Evolutionary conservation across 169 alveolate genomes (phyloP), one percentile per base, ranked within the genome.

Genomic region (Plasmodium blacklocki): DNA sequence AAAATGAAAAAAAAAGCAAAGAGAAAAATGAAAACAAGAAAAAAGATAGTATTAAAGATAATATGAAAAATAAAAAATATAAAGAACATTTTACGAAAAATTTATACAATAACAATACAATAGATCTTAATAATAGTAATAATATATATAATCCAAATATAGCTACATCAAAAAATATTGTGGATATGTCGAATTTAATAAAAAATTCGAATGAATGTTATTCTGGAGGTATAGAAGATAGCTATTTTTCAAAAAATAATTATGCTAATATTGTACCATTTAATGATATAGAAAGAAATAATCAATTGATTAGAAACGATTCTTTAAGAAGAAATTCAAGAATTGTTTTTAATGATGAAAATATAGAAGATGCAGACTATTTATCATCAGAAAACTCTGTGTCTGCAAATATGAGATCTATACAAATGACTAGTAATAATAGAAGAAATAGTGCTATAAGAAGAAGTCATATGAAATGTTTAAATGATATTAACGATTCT

Each of bases 341-440:
- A 32, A 56, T 50, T 6, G 32, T 47, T 11, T 8, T 64, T 3
- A 78, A 64, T n/a, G 78, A 66, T 29, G 32, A 15, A 18, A 21
- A 6, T 56, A 21, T 14, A 6, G 88, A n/a, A 15, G 74, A 8
- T 18, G 74, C 23, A 18, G 74, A 39, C 0, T 26, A 60, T 26
- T 47, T 73, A 14, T 78, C 78, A 7, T 54, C 43, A 11, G 54
- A 78, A 15, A 78, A 78, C 23, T 78, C 76, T 14, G 32, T 64
- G 12, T 23, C 71, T 3, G 78, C 50, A 43, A 64, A 78, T 23
- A 64, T 78, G 49, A 49, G 89, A 52, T 78, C 89, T 43, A 78
- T 78, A 15, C 89, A 78, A 66, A 78, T 78, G 89, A 26, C 89
- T 8, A 78, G 89, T 59, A 68, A 75, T 67, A 54, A 59, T 26